phyloP scores from a whole-genome alignment of 345 rosid genomes.

The Populus euphratica region DNA sequence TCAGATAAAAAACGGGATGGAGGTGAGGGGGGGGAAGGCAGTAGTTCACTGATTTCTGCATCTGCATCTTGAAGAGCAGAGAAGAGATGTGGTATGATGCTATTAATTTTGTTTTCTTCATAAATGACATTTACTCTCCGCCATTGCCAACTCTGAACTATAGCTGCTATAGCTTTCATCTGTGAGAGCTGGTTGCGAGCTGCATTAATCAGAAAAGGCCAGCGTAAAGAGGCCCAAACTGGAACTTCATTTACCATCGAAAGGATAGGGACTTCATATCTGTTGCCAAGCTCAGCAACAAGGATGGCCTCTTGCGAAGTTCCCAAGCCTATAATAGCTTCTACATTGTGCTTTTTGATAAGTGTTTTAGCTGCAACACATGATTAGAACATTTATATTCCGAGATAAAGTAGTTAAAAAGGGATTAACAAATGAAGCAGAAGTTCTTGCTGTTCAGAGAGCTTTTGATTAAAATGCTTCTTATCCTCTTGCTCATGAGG shows the following conservation, averaged over 20 bases:
- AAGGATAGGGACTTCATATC: slow-evolving; percentile 17
- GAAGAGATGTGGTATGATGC: slow-evolving; percentile 9
- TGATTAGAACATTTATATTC: too few species aligned
- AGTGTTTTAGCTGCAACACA: slow-evolving; percentile 20
- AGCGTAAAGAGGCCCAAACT: slow-evolving; percentile 7
- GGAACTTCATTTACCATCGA: slow-evolving; percentile 25
- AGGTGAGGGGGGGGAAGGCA: slow-evolving; percentile 15
- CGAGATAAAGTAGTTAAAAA: too few species aligned
- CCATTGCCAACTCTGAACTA: slow-evolving; percentile 29
- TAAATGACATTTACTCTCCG: slow-evolving; percentile 29
- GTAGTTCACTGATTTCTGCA: slow-evolving; percentile 5
- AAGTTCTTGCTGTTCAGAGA: too few species aligned
- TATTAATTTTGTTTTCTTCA: slow-evolving; percentile 13
- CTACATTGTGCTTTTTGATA: slow-evolving; percentile 15
- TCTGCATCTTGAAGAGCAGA: slow-evolving; percentile 15
- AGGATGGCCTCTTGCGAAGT: slow-evolving; percentile 19
- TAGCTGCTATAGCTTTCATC: slow-evolving; percentile 26
- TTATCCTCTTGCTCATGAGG: too few species aligned
- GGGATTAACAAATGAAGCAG: too few species aligned
- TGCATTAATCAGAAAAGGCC: slow-evolving; percentile 31
- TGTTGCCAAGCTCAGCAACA: slow-evolving; percentile 21
- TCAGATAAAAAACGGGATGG: neutral
- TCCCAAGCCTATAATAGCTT: slow-evolving; percentile 22
- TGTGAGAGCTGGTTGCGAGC: slow-evolving; percentile 19
- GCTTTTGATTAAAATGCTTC: too few species aligned